These are phyloP conservation scores for Coniosporium tulheliwenetii DNA, from an alignment of 2,329 filamentous ascomycete genomes.

Conservation along the genomic window DNA sequence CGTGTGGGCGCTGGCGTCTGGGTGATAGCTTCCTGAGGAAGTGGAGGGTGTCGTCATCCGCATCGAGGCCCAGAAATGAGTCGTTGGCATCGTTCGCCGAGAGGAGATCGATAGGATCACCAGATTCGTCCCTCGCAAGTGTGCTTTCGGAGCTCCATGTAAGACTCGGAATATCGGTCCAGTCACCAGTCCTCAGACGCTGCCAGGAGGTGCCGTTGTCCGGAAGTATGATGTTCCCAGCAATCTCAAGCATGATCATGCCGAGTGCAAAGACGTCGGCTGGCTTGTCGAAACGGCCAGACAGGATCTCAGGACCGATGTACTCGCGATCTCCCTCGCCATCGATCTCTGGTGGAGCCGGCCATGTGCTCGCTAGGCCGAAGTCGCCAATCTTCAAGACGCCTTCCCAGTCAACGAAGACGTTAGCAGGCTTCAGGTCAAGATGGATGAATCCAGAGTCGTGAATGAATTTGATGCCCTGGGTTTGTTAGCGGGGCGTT, in stretches of 20 bases:
- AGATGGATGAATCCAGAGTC: slow-evolving; percentile 73
- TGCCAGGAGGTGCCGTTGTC: slow-evolving; percentile 89
- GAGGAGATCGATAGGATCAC: slow-evolving; percentile 33
- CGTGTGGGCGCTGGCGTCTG: slow-evolving; percentile 20
- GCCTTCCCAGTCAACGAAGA: slow-evolving; percentile 69
- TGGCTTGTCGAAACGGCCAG: slow-evolving; percentile 74
- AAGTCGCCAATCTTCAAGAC: slow-evolving; percentile 78
- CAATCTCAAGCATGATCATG: slow-evolving; percentile 87
- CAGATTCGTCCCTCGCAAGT: slow-evolving; percentile 59
- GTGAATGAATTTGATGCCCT: slow-evolving; percentile 86
- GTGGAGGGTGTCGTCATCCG: slow-evolving; percentile 21
- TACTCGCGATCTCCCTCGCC: slow-evolving; percentile 94
- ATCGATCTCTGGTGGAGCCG: slow-evolving; percentile 61
- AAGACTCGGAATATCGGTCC: slow-evolving; percentile 75
- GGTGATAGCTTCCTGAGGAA: slow-evolving; percentile 17
- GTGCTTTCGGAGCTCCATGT: slow-evolving; percentile 62
- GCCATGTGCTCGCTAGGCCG: slow-evolving; percentile 65
- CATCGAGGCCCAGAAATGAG: slow-evolving; percentile 10
- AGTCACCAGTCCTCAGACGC: slow-evolving; percentile 73
- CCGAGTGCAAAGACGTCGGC: slow-evolving; percentile 90
- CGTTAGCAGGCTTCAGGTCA: slow-evolving; percentile 72
- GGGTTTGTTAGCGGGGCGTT: slow-evolving; percentile 13
- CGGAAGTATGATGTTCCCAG: slow-evolving; percentile 82
- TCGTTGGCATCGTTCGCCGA: slow-evolving; percentile 8
- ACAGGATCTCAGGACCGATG: slow-evolving; percentile 83